Conservation (phyloP, 257 asterid species). For the Cordia subcordata region DNA sequence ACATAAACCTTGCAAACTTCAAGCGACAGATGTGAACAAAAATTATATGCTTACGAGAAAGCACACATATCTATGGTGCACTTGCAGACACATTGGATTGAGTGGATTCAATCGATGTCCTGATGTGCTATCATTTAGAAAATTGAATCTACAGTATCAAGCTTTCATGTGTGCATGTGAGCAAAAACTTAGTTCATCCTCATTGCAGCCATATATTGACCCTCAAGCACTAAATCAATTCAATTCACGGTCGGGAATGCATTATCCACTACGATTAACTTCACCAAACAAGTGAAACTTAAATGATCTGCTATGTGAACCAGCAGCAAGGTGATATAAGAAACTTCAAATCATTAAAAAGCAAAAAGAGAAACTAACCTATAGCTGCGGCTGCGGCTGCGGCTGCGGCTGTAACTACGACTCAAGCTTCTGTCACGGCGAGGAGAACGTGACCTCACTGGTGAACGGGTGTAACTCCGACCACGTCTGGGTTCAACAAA, state of each 20-base stretch:
- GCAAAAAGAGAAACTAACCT: constrained; percentile 26
- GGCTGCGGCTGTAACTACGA: constrained; percentile 67
- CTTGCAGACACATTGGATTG: too few relatives aligned
- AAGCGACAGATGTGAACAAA: not conserved
- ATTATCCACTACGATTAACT: too few relatives aligned
- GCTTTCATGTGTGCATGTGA: too few relatives aligned
- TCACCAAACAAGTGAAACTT: not conserved
- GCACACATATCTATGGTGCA: too few relatives aligned
- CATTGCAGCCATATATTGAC: too few relatives aligned
- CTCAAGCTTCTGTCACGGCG: constrained; percentile 61
- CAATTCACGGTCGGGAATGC: too few relatives aligned
- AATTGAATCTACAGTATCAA: not conserved
- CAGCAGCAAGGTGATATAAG: not conserved
- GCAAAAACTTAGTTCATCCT: too few relatives aligned
- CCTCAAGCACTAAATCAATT: too few relatives aligned
- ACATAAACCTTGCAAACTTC: not conserved
- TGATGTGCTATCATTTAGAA: too few relatives aligned
- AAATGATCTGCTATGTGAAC: not conserved
- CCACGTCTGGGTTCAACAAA: not conserved
- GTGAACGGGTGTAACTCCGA: constrained; percentile 5
- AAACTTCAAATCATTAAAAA: not conserved
- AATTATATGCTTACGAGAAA: not conserved
- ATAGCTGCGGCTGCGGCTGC: constrained; percentile 38
- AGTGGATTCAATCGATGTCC: too few relatives aligned
- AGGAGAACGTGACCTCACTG: constrained; percentile 70